These are phyloP conservation scores for Fusarium luffae DNA, from an alignment of 2,329 filamentous ascomycete species.

Conservation along the genomic window DNA sequence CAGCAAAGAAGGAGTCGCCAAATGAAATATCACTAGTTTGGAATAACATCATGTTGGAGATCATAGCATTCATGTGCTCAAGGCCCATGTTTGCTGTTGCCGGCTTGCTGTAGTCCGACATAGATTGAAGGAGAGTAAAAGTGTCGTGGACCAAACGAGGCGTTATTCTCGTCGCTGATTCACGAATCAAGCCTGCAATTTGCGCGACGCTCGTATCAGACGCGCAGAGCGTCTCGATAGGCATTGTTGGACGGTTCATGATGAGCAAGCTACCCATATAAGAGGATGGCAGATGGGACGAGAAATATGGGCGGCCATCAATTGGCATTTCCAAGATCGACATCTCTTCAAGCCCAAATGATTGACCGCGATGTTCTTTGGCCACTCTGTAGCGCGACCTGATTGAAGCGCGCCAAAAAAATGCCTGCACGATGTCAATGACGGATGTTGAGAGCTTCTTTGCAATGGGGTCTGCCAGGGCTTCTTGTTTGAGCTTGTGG, in stretches of 20 bases:
- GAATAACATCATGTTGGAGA: conserved; percentile 13
- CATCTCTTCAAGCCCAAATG: not conserved
- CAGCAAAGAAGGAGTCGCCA: conserved; percentile 3
- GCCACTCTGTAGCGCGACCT: conserved; percentile 9
- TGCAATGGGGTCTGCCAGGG: not conserved
- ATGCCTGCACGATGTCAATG: conserved; percentile 3
- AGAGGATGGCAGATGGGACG: not conserved
- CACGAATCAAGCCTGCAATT: not conserved
- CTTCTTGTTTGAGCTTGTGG: conserved; percentile 8
- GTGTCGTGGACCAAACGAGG: conserved; percentile 4
- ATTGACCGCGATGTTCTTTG: not conserved
- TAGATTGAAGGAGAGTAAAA: not conserved
- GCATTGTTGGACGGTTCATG: not conserved
- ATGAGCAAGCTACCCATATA: conserved; percentile 15
- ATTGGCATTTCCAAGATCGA: conserved; percentile 20
- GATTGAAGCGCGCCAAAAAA: conserved; percentile 14
- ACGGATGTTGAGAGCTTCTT: not conserved
- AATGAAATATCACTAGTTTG: conserved; percentile 11
- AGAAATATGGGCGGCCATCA: conserved; percentile 11
- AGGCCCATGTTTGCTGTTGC: conserved; percentile 19
- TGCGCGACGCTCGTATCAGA: not conserved
- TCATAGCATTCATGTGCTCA: conserved; percentile 15
- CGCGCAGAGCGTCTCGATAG: not conserved
- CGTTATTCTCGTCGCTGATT: conserved; percentile 4
- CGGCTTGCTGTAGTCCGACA: conserved; percentile 16